A percentile compares a stretch with the other conserved stretches of the same genome.
These are phyloP conservation scores for Verticillium longisporum DNA, from an alignment of 2,329 filamentous ascomycete species.

Conservation along the genomic window DNA sequence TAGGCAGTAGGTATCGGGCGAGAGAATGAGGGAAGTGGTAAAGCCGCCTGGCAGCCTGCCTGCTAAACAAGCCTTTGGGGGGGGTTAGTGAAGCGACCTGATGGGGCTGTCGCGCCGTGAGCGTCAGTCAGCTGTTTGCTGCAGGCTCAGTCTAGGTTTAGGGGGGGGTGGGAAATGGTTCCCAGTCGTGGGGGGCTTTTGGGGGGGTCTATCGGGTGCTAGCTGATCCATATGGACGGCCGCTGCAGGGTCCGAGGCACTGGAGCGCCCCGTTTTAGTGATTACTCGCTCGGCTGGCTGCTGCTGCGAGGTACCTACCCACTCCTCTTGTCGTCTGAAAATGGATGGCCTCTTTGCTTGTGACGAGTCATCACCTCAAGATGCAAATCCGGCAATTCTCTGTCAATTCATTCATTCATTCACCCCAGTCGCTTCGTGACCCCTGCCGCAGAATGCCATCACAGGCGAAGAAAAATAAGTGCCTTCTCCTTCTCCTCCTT, in stretches of 20 bases:
- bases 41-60: not conserved
- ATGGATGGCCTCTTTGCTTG: not conserved
- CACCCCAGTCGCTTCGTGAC: not conserved
- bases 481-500: not conserved
- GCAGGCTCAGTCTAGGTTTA: not conserved
- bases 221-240: not conserved
- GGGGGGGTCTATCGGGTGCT: not conserved
- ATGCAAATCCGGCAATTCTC: not conserved
- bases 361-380: not conserved
- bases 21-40: not conserved
- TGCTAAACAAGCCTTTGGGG: no score
- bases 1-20: not conserved
- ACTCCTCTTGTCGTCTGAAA: not conserved
- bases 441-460: not conserved
- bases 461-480: no score
- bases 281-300: not conserved
- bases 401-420: not conserved
- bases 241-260: slow-evolving; percentile 11
- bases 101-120: not conserved
- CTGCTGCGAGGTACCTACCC: not conserved
- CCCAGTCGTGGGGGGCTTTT: not conserved
- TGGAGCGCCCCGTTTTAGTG: not conserved
- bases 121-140: not conserved
- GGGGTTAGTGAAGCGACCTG: not conserved
- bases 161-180: not conserved